Base-by-base conservation (phyloP, 805 yeast species). In the Metschnikowia amazonensis region DNA sequence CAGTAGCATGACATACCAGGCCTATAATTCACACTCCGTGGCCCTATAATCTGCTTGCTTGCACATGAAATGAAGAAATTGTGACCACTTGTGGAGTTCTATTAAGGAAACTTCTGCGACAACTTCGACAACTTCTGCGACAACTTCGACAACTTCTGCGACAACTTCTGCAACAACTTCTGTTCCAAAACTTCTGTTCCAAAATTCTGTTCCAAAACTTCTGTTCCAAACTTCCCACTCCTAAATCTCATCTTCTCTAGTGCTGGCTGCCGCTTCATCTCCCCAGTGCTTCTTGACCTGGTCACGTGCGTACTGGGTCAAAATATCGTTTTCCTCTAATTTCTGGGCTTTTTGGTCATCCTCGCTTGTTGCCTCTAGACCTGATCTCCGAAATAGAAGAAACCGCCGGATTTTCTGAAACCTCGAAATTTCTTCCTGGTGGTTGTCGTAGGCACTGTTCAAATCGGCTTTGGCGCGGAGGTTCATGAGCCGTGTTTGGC, bases 351-450 rank as follows among this genome's bases (percentile, higher is more conserved):
- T 20, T 10, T 39, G 21, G 10, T 39, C 36, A 18, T 42, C 48
- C 16, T 53, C 52, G 17, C 46, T 46, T 9, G 51, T 55, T 23
- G 59, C 55, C 25, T 51, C 49, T 10, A 62, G 54, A 3, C 56
- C 57, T 43, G 60, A 55, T 1, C 75, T 51, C 44, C 76, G 55
- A 14, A 62, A 62, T 16, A 63, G 42, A 47, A 71, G 55, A 41
- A 71, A 66, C 36, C 65, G 50, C 42, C 64, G 62, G 20, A 71
- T 40, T n/a, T 72, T 50, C 36, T 64, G 64, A 37, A 67, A 59
- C 38, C 60, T 57, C 3, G 62, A 43, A 7, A 49, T 46, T 4
- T 60, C 66, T 27, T 60, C 63, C 18, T 64, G 70, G 42, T 60
- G 60, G 40, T 62, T 60, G 21, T 58, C 57, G 32, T 57, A 51